Conservation (phyloP, 2,329 filamentous ascomycete species). For the Xylaria hypoxylon region DNA sequence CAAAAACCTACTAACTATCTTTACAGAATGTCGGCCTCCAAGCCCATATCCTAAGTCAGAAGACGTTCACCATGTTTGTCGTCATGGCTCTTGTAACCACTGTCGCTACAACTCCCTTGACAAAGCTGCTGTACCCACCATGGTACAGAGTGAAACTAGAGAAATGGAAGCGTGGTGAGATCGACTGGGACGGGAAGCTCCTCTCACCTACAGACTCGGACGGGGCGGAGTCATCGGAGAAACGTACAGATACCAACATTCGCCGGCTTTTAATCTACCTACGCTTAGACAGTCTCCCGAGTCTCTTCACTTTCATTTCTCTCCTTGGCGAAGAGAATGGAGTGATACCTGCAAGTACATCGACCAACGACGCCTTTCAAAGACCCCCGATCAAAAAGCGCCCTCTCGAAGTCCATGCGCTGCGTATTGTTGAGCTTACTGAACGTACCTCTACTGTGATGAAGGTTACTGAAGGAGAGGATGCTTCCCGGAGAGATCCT, state of each 20-base stretch:
- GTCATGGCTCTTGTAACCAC: slow-evolving; percentile 85
- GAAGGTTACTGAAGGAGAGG: slow-evolving; percentile 86
- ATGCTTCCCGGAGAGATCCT: slow-evolving; percentile 78
- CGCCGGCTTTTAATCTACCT: slow-evolving; percentile 82
- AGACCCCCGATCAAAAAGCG: slow-evolving; percentile 52
- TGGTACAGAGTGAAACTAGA: slow-evolving; percentile 81
- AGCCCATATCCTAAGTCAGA: slow-evolving; percentile 75
- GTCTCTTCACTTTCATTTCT: slow-evolving; percentile 83
- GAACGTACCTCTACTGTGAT: slow-evolving; percentile 96
- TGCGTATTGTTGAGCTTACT: slow-evolving; percentile 88
- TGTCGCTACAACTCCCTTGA: slow-evolving; percentile 77
- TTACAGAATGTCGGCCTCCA: slow-evolving; percentile 75
- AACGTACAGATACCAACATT: slow-evolving; percentile 57
- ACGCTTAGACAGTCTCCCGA: slow-evolving; percentile 84
- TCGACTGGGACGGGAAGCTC: slow-evolving; percentile 83
- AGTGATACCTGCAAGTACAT: slow-evolving; percentile 39
- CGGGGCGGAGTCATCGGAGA: slow-evolving; percentile 49
- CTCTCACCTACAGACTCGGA: slow-evolving; percentile 57
- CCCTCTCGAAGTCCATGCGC: slow-evolving; percentile 79
- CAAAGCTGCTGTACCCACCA: slow-evolving; percentile 74
- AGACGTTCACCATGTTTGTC: slow-evolving; percentile 83
- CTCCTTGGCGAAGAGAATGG: slow-evolving; percentile 71
- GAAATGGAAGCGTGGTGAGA: slow-evolving; percentile 70
- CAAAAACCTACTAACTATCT: slow-evolving; percentile 31
- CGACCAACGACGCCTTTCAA: slow-evolving; percentile 44